phyloP scores from a whole-genome alignment of 805 yeast genomes.

The Schwanniomyces pseudopolymorphus region DNA sequence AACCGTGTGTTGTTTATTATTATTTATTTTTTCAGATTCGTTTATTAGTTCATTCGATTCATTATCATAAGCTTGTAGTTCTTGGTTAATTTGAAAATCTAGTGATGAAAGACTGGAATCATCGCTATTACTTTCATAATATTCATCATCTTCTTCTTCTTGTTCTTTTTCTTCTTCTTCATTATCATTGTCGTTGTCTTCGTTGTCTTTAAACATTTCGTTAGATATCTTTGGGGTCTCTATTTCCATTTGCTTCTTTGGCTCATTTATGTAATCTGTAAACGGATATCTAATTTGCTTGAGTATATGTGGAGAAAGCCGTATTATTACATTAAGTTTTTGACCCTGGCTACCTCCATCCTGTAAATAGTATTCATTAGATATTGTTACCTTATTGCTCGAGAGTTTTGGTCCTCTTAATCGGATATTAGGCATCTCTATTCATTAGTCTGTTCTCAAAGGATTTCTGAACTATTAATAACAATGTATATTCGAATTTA shows the following conservation, averaged over 20 bases:
- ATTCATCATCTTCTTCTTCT: neutral
- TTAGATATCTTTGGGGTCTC: neutral
- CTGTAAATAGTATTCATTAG: constrained; percentile 5
- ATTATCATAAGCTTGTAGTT: constrained; percentile 2
- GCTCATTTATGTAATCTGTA: neutral
- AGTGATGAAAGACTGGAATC: constrained; percentile 16
- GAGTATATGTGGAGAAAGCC: constrained; percentile 9
- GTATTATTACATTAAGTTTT: constrained; percentile 8
- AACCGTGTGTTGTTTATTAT: neutral
- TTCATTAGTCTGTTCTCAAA: neutral
- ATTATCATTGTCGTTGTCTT: neutral
- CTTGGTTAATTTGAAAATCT: constrained; percentile 18
- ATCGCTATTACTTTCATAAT: constrained; percentile 8
- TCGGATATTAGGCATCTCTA: constrained; percentile 9
- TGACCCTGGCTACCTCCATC: constrained; percentile 5
- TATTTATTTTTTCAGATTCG: neutral
- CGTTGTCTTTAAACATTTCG: neutral
- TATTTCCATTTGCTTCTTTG: neutral
- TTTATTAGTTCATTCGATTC: neutral
- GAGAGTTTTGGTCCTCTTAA: constrained; percentile 10
- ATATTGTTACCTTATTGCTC: constrained; percentile 6
- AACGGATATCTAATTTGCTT: constrained; percentile 2
- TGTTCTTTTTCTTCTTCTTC: neutral
- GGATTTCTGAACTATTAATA: neutral
- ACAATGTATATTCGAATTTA: neutral